A percentile compares a stretch with the other conserved stretches of the same genome.
phyloP scores from a whole-genome alignment of 768 basidiomycete species.

The Psilocybe cubensis region DNA sequence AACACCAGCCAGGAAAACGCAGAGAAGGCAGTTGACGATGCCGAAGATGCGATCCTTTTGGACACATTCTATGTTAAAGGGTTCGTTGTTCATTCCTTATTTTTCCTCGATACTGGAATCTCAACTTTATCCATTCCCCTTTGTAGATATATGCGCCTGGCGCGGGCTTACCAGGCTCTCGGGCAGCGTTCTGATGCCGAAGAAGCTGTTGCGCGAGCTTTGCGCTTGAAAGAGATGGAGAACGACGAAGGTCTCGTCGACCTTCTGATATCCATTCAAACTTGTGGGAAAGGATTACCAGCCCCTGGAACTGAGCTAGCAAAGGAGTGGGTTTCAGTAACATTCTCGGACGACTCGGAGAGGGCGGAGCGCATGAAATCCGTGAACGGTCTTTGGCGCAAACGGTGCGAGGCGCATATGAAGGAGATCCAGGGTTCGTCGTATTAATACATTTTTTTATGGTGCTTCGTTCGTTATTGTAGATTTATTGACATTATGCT shows the following conservation, averaged over 20 bases:
- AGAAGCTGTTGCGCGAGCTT: conserved; percentile 15
- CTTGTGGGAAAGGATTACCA: conserved; percentile 18
- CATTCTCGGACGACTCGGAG: background rate
- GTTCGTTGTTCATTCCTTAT: conserved; percentile 7
- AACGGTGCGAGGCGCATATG: background rate
- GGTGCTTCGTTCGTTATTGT: background rate
- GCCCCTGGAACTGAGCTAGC: background rate
- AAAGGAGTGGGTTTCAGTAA: background rate
- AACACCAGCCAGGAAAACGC: background rate
- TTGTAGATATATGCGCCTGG: conserved; percentile 19
- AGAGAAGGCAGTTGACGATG: background rate
- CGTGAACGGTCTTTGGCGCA: background rate
- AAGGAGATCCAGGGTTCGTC: background rate
- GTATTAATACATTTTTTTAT: background rate
- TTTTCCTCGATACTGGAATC: too few species aligned
- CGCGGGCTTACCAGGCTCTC: conserved; percentile 17
- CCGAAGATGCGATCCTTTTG: background rate
- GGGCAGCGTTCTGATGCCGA: conserved; percentile 13
- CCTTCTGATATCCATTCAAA: conserved; percentile 20
- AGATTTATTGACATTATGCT: too few species aligned
- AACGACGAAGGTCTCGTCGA: conserved; percentile 18
- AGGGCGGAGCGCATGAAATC: conserved; percentile 1
- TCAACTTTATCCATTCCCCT: background rate
- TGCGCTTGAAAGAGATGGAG: conserved; percentile 14
- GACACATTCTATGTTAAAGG: conserved; percentile 3